phyloP scores from a whole-genome alignment of 2,329 filamentous ascomycete genomes.

The Septoria linicola region DNA sequence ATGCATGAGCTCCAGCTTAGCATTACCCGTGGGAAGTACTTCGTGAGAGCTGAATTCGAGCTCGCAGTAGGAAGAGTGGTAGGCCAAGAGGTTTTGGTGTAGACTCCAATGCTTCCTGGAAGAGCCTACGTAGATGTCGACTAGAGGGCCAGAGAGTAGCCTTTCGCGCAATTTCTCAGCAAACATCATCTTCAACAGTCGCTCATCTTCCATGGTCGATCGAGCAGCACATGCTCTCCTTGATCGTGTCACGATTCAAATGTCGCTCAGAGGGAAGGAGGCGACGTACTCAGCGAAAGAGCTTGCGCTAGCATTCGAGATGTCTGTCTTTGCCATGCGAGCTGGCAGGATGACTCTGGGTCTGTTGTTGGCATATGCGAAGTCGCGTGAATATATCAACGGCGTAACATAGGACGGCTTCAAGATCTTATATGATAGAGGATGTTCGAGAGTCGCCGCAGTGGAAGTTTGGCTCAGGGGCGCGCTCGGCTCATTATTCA shows the following conservation, averaged over 20 bases:
- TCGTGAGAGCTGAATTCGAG: slow-evolving; percentile 38
- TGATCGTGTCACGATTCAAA: neutral
- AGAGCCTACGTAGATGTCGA: slow-evolving; percentile 53
- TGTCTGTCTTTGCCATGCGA: slow-evolving; percentile 49
- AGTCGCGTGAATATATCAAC: slow-evolving; percentile 41
- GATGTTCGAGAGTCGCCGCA: slow-evolving; percentile 3
- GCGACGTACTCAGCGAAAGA: slow-evolving; percentile 54
- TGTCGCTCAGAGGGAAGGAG: neutral
- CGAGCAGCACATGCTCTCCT: slow-evolving; percentile 6
- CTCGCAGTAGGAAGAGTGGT: slow-evolving; percentile 52
- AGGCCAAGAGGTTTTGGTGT: slow-evolving; percentile 54
- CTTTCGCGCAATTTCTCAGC: slow-evolving; percentile 51
- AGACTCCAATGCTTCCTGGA: slow-evolving; percentile 51
- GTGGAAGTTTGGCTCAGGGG: slow-evolving; percentile 17
- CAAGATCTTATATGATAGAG: slow-evolving; percentile 3
- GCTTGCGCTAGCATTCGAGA: slow-evolving; percentile 49
- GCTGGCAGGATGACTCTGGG: slow-evolving; percentile 37
- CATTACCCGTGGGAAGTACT: slow-evolving; percentile 39
- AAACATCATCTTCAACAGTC: slow-evolving; percentile 11
- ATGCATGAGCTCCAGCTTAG: slow-evolving; percentile 49
- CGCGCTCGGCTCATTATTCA: slow-evolving; percentile 7
- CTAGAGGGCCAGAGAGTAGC: slow-evolving; percentile 53
- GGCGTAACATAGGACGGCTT: neutral
- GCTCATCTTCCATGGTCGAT: too few relatives aligned
- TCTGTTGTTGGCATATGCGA: slow-evolving; percentile 46